Base-by-base conservation (phyloP, 2,329 filamentous ascomycete species). In the Trichoderma sp. region DNA sequence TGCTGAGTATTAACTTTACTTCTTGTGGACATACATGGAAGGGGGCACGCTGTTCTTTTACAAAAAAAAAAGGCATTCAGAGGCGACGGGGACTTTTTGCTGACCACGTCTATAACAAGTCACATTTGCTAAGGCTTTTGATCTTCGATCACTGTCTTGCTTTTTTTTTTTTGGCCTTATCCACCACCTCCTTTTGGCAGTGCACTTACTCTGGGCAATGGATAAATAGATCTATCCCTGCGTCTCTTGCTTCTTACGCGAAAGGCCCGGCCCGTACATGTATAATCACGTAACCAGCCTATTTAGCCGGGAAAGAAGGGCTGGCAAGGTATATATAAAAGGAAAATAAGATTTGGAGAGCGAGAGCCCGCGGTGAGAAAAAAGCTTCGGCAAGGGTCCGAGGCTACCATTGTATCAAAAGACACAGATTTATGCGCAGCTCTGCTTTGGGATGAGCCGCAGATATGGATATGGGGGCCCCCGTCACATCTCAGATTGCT, bases 91-190 rank as follows among this genome's bases (percentile, higher is more conserved):
- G 24, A 24, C 13, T 53, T 40, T 63, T 64, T 63, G 49, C 61
- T 64, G 49, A 64, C 61, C 49, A 56, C 49, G 61, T 21, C 40
- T 64, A 56, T 64, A 56, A 19, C 33, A 37, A 27, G 37, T 52
- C 53, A 65, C 52, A 65, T 56, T 56, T 31, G n/a, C 35, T 35
- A 49, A 37, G 27, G 16, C 21, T 37, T 43, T n/a, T 6, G 55
- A 67, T 67, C 63, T 67, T 67, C 55, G 40, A 67, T 67, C 63
- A 67, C 37, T 31, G 37, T 13, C 53, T 59, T 29, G 40, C 55
- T 29, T 52, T 40, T 43, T 27, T 27, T 27, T 27, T 27, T 27
- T 27, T 2, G 2, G 40, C 10, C 47, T 31, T 19, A 33, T 16
- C 31, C 31, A 53, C 43, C 31, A 65, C 35, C 63, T 24, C 52